A percentile compares a stretch with the other conserved stretches of the same genome.
These are phyloP conservation scores for Saccharum hybrid DNA, from an alignment of 202 grass and related monocot species.

Conservation along the genomic window DNA sequence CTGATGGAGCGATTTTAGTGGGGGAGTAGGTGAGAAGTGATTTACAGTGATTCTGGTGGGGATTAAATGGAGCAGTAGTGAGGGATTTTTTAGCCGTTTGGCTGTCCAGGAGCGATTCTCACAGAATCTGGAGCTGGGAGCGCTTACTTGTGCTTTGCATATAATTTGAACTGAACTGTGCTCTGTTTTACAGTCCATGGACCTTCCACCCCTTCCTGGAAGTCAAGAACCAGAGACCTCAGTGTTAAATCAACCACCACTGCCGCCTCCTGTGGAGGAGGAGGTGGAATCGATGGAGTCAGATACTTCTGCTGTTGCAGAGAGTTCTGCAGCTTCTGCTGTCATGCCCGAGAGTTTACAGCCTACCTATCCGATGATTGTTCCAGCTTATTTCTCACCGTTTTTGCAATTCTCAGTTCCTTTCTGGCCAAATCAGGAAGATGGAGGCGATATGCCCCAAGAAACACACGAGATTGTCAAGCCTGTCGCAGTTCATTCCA, in stretches of 20 bases:
- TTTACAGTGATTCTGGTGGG: background rate
- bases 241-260: slow-evolving; percentile 60
- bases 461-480: slow-evolving; percentile 91
- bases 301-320: slow-evolving; percentile 61
- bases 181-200: slow-evolving; percentile 65
- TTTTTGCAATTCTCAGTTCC: slow-evolving; percentile 81
- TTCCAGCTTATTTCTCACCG: slow-evolving; percentile 84
- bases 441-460: slow-evolving; percentile 55
- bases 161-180: slow-evolving; percentile 30
- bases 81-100: background rate
- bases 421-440: slow-evolving; percentile 65
- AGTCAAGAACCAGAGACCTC: slow-evolving; percentile 78
- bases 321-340: slow-evolving; percentile 56
- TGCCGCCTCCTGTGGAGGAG: slow-evolving; percentile 64
- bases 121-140: background rate
- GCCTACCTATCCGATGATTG: slow-evolving; percentile 65
- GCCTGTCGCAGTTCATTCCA: slow-evolving; percentile 84
- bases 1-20: background rate
- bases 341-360: slow-evolving; percentile 57
- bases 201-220: slow-evolving; percentile 68
- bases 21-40: background rate
- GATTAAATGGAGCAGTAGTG: background rate
- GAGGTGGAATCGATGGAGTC: slow-evolving; percentile 92
- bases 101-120: background rate
- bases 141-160: slow-evolving; percentile 4